Conservation (phyloP, 306 rosid species). For the Geum urbanum region DNA sequence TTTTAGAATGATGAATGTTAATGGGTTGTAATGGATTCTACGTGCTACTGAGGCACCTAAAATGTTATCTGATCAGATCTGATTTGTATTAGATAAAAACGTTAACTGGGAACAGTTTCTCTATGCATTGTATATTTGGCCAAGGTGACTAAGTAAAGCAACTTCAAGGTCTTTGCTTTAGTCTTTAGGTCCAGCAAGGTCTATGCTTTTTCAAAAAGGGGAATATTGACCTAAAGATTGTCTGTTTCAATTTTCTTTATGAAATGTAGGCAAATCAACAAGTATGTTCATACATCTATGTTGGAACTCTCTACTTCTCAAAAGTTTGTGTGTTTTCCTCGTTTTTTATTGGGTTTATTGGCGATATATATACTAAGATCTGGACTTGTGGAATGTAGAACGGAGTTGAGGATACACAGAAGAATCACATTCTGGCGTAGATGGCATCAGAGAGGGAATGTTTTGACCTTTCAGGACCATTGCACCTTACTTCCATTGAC, state of each 20-base stretch:
- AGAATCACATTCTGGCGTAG: slow-evolving; percentile 18
- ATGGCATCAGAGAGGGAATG: slow-evolving; percentile 72
- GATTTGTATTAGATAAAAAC: background rate
- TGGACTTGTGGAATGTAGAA: slow-evolving; percentile 15
- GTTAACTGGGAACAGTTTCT: background rate
- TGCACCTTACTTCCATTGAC: slow-evolving; percentile 59
- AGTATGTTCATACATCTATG: too few relatives aligned
- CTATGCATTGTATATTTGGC: background rate
- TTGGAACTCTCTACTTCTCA: background rate
- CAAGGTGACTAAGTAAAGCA: background rate
- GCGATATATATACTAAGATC: background rate
- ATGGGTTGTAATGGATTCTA: background rate
- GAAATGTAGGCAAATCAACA: too few relatives aligned
- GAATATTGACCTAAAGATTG: background rate
- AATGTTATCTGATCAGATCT: slow-evolving; percentile 7
- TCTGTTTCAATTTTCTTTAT: too few relatives aligned
- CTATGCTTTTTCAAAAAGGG: background rate
- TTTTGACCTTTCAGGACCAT: slow-evolving; percentile 77
- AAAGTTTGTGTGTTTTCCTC: background rate
- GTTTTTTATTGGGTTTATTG: background rate
- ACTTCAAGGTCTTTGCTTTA: background rate
- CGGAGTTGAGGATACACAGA: slow-evolving; percentile 27
- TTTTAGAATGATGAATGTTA: background rate
- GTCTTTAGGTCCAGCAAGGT: background rate
- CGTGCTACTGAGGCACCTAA: background rate